Evolutionary conservation across 805 yeast genomes (phyloP), one percentile per base, ranked within the genome.

Genomic region (Pichia scutulata): DNA sequence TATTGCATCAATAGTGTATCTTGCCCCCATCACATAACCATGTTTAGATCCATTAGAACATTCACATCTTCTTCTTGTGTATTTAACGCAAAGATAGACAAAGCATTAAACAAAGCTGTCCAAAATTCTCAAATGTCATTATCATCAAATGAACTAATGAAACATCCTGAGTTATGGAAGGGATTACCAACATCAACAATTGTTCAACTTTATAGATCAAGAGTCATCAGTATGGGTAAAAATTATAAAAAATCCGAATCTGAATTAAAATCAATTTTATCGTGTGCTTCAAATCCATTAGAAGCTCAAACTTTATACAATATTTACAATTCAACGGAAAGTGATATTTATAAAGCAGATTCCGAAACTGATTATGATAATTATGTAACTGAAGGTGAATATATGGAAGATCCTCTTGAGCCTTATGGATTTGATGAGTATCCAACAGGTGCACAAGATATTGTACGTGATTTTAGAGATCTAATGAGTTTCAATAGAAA

Each of bases 401-500:
- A 56, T 42, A 56, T 63, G 60, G 62, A 61, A 43, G 65, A 60
- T 24, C 48, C 49, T 10, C 48, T 53, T 16, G 68, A 65, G 50
- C 70, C 74, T n/a, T 78, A 75, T 57, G 73, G 75, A 59, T 80
- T 70, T 58, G 88, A 82, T 61, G 89, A 84, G 60, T 71, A 81
- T 55, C 84, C 89, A 24, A 72, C 83, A 5, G 70, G 71, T 14
- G 95, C 93, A 22, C 95, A 84, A 58, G 82, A 84, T 59, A 76
- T 78, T 53, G 76, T 84, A 33, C 78, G 80, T 50, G 84, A 80
- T 56, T 86, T 81, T 60, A 78, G 97, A 62, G 84, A 80, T 56
- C 81, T 79, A 58, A 81, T 95, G 57, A 80, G 85, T 55, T 81
- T 83, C 60, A 83, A 83, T 61, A 77, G 97, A 59, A 74, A 88